phyloP scores from a whole-genome alignment of 495 filamentous ascomycete species.

The Penicillium parvum region DNA sequence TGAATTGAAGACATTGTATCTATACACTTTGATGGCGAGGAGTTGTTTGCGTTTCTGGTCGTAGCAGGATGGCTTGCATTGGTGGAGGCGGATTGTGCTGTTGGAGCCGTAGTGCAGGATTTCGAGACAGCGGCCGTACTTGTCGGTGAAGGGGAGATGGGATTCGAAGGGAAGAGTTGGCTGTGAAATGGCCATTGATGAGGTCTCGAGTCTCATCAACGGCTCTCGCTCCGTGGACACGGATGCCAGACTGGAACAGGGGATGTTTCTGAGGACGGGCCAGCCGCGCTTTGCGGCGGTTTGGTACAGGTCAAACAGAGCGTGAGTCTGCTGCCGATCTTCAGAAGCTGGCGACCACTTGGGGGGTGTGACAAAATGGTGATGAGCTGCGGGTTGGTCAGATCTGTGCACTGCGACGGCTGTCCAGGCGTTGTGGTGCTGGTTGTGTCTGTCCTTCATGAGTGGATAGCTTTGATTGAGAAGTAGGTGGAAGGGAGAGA shows the following conservation, averaged over 20 bases:
- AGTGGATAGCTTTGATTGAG: neutral
- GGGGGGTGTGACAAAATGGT: constrained; percentile 10
- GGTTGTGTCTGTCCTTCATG: constrained; percentile 12
- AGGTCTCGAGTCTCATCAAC: constrained; percentile 9
- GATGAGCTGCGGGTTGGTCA: constrained; percentile 4
- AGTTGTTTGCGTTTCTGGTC: constrained; percentile 48
- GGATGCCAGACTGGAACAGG: constrained; percentile 4
- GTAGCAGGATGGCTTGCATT: constrained; percentile 5
- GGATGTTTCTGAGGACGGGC: constrained; percentile 3
- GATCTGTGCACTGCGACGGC: constrained; percentile 10
- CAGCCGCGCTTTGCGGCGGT: constrained; percentile 3
- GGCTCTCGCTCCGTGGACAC: constrained; percentile 15
- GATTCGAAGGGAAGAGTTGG: neutral
- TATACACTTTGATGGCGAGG: constrained; percentile 92
- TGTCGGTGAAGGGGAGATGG: constrained; percentile 16
- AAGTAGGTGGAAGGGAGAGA: neutral
- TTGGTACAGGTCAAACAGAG: neutral
- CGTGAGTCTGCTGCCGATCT: neutral
- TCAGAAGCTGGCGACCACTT: constrained; percentile 5
- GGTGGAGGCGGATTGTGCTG: constrained; percentile 27
- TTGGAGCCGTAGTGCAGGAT: constrained; percentile 32
- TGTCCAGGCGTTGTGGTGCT: constrained; percentile 11
- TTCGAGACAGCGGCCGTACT: constrained; percentile 26
- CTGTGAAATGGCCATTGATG: neutral
- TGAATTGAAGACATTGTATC: constrained; percentile 74